Base-by-base conservation (phyloP, 805 yeast species). In the Ogataea methanolica region DNA sequence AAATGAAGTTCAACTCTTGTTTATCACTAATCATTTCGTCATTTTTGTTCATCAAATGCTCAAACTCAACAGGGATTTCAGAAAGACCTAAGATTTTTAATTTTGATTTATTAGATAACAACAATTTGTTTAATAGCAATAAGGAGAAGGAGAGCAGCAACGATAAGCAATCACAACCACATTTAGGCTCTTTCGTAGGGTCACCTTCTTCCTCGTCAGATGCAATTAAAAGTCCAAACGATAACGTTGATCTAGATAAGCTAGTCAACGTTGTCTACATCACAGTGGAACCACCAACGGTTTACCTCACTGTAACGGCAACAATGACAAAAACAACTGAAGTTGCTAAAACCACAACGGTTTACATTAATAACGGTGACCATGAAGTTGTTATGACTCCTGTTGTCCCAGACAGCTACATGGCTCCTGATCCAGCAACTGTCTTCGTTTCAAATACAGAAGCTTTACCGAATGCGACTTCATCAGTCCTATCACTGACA, bases 231-330 rank as follows among this genome's bases (percentile, higher is more conserved):
- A 19, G 21, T 19, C 21, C 31, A 26, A 26, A 26, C 31, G 53
- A 47, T 19, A 55, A 52, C 3, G 47, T 55, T 38, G 51, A 55
- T 39, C 50, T 55, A 9, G 57, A 55, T 43, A 56, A 55, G 38
- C 42, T 51, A 16, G 57, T 56, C 33, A 59, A 55, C 38, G 59
- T 54, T 23, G 56, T 63, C 14, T 61, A 59, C 52, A 51, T 60
- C 23, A 61, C 67, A 2, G 39, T 57, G 15, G 54, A 51, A 5
- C 61, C 63, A 33, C 42, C 51, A 1, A 61, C 65, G 1, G 54
- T 62, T 33, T 55, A 39, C 42, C 31, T 34, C 19, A 37, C 41
- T 19, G 40, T 31, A 29, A 16, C 39, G 14, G 23, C 31, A 9
- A 26, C 31, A 26, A 26, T 9, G 31, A 26, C 31, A 26, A 26